Conservation (phyloP, 2,329 filamentous ascomycete species). For the Neophaeococcomyces aloes region DNA sequence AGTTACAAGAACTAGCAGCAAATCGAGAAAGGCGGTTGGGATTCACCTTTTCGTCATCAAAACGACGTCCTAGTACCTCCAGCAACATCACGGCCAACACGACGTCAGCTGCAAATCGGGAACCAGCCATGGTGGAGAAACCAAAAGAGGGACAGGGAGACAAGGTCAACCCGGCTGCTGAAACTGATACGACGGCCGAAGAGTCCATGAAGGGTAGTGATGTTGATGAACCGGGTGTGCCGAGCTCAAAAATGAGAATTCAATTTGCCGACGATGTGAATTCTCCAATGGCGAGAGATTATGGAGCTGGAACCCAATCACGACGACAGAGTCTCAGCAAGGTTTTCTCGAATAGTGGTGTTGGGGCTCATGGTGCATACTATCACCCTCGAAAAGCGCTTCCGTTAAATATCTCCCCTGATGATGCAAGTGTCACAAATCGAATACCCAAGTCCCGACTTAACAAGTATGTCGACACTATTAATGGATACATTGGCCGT, state of each 20-base stretch:
- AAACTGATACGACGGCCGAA: not conserved
- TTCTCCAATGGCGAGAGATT: not conserved
- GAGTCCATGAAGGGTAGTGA: not conserved
- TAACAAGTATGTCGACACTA: constrained; percentile 16
- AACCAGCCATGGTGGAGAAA: constrained; percentile 8
- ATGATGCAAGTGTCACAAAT: not conserved
- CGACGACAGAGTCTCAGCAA: constrained; percentile 9
- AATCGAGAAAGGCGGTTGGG: constrained; percentile 6
- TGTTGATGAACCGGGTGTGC: not conserved
- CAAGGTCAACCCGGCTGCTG: constrained; percentile 1
- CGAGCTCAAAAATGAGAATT: constrained; percentile 8
- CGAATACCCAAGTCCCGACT: constrained; percentile 7
- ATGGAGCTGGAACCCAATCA: not conserved
- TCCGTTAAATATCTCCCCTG: constrained; percentile 1
- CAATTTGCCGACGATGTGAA: constrained; percentile 9
- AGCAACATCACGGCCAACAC: constrained; percentile 10
- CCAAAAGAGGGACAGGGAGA: not conserved
- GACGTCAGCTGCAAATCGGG: constrained; percentile 14
- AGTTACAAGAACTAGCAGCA: constrained; percentile 16
- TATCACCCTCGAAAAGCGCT: constrained; percentile 16
- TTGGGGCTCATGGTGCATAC: constrained; percentile 13
- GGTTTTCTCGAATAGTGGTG: constrained; percentile 17
- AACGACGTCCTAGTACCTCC: not conserved
- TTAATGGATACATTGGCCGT: constrained; percentile 29
- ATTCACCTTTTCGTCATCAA: constrained; percentile 10